Base-by-base conservation (phyloP, 2,329 filamentous ascomycete species). In the Fusarium subtropicale region DNA sequence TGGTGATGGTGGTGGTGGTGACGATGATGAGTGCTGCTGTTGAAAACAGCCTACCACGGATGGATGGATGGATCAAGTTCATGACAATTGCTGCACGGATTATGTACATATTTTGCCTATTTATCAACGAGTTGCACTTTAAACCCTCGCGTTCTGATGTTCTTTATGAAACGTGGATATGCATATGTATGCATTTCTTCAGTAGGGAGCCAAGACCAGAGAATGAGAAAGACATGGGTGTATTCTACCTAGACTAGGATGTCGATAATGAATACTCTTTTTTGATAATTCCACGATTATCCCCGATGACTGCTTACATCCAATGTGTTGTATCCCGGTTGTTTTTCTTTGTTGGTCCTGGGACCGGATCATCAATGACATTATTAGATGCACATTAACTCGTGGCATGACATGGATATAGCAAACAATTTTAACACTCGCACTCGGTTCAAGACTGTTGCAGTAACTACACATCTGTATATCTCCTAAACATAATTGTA, bases 241-340 rank as follows among this genome's bases (percentile, higher is more conserved):
- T n/a, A 51, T 64, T 60, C 39, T 44, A 45, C n/a, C 42, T 51
- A 11, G 52, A 53, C 66, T 38, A 56, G 67, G 55, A 63, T 71
- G 51, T 54, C 48, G 34, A 63, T 42, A 69, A 66, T 60, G 57
- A 36, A 56, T 28, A 13, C 18, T 55, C 34, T 46, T 71, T 71
- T 68, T 66, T 34, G 56, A 66, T 46, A 58, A 63, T 54, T 59
- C 36, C 46, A 71, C 63, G 59, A 47, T 56, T 67, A 60, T 64
- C 50, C 50, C 51, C 11, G 36, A 60, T 64, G 41, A 52, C 47
- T 51, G 44, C 54, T 56, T 57, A 53, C 50, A 34, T 16, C 46
- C 58, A 54, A 54, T 42, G 46, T 39, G n/a, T 20, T n/a, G n/a
- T 53, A 63, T 64, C 33, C 38, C 48, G 18, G 22, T 36, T 46